phyloP scores from a whole-genome alignment of 1,284 basidiomycete genomes.

The Inonotus hispidus region DNA sequence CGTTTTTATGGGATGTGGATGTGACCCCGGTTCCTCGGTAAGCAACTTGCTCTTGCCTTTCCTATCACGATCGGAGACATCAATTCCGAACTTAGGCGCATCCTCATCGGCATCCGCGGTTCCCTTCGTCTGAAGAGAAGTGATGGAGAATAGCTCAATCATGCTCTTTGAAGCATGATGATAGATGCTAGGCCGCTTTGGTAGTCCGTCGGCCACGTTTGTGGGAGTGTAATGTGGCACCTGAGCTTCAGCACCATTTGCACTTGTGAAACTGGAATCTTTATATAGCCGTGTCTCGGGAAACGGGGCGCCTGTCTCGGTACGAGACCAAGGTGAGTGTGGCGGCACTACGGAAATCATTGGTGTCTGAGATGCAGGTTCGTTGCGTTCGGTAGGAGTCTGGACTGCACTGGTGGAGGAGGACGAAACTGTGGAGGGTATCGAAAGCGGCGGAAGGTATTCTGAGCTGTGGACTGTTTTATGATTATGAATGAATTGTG shows the following conservation, averaged over 20 bases:
- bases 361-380: not conserved
- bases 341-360: constrained; percentile 5
- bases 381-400: constrained; percentile 3
- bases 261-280: not conserved
- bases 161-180: constrained; percentile 58
- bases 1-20: not conserved
- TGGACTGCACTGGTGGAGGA: not conserved
- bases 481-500: not conserved
- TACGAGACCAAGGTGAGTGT: not conserved
- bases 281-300: not conserved
- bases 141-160: constrained; percentile 39
- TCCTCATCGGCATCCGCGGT: constrained; percentile 15
- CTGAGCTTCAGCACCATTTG: not conserved
- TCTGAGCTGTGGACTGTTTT: not conserved
- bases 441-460: not conserved
- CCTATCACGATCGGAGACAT: constrained; percentile 3
- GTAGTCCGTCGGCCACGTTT: not conserved
- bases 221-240: not conserved
- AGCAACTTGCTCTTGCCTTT: constrained; percentile 6
- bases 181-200: constrained; percentile 45
- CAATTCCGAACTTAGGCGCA: not conserved
- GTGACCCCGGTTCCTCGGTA: not conserved
- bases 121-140: constrained; percentile 15
- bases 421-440: not conserved
- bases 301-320: not conserved